Conservation (phyloP, 495 filamentous ascomycete species). For the Coniosporium apollinis region DNA sequence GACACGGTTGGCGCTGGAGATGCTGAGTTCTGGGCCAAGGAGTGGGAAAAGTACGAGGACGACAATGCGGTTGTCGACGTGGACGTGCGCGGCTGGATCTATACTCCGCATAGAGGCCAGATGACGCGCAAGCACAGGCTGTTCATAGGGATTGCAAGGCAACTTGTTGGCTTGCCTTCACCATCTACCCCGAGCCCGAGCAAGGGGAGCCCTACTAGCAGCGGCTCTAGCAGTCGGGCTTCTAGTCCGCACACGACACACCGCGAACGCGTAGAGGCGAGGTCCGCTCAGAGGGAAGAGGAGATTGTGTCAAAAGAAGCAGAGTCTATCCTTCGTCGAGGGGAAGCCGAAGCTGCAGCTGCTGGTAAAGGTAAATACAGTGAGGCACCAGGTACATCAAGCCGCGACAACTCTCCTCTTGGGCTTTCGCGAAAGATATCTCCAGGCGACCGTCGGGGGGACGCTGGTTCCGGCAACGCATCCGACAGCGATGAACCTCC, state of each 20-base stretch:
- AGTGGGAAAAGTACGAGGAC: slow-evolving; percentile 56
- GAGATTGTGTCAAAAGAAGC: slow-evolving; percentile 55
- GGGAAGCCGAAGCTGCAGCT: slow-evolving; percentile 49
- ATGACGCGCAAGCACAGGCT: slow-evolving; percentile 77
- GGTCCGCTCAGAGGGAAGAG: slow-evolving; percentile 32
- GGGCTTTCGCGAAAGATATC: slow-evolving; percentile 2
- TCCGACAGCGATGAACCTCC: slow-evolving; percentile 18
- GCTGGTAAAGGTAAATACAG: slow-evolving; percentile 49
- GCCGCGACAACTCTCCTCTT: slow-evolving; percentile 4
- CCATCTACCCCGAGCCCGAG: slow-evolving; percentile 26
- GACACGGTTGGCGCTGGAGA: slow-evolving; percentile 27
- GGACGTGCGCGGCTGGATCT: slow-evolving; percentile 90
- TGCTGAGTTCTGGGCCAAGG: slow-evolving; percentile 48
- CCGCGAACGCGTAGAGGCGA: slow-evolving; percentile 16
- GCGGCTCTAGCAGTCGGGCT: slow-evolving; percentile 18
- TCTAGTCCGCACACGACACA: slow-evolving; percentile 22
- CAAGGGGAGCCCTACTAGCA: slow-evolving; percentile 14
- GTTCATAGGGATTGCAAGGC: slow-evolving; percentile 64
- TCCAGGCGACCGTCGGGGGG: background rate
- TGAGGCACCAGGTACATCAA: slow-evolving; percentile 22
- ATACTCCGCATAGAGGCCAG: slow-evolving; percentile 67
- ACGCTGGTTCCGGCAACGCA: slow-evolving; percentile 6
- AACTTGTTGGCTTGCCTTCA: slow-evolving; percentile 69
- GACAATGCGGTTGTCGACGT: slow-evolving; percentile 78
- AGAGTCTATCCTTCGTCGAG: slow-evolving; percentile 50